Conservation (phyloP, 345 rosid species). For the Eutrema heterophyllum region DNA sequence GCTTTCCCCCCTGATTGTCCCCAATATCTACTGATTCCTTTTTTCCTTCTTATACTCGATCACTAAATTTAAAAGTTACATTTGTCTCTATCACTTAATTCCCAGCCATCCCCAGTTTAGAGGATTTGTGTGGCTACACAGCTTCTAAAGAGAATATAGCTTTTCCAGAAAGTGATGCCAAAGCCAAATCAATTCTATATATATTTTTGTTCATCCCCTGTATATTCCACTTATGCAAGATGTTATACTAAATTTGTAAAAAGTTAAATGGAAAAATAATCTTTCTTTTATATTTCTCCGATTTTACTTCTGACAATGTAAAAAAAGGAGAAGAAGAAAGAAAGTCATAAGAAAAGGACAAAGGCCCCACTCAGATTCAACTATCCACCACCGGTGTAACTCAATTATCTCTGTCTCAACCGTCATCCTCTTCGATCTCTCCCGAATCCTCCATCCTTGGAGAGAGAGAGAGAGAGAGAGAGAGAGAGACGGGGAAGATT, state of each 20-base stretch:
- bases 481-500: not conserved
- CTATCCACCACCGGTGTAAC: slow-evolving; percentile 13
- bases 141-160: not conserved
- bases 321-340: not conserved
- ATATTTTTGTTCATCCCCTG: not conserved
- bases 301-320: not conserved
- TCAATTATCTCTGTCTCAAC: not conserved
- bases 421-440: slow-evolving; percentile 15
- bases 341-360: slow-evolving; percentile 10
- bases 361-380: slow-evolving; percentile 31
- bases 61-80: not conserved
- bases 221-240: not conserved
- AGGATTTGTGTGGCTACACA: not conserved
- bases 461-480: not conserved
- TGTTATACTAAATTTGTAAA: not conserved
- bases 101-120: not conserved
- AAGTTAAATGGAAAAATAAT: not conserved
- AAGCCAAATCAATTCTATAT: not conserved
- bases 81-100: not conserved
- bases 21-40: not conserved
- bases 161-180: not conserved
- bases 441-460: slow-evolving; percentile 10
- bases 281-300: not conserved
- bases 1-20: not conserved
- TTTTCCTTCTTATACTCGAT: not conserved